Evolutionary conservation across 2,329 filamentous ascomycete species (phyloP).

Genomic region (Venturiaceae sp.): DNA sequence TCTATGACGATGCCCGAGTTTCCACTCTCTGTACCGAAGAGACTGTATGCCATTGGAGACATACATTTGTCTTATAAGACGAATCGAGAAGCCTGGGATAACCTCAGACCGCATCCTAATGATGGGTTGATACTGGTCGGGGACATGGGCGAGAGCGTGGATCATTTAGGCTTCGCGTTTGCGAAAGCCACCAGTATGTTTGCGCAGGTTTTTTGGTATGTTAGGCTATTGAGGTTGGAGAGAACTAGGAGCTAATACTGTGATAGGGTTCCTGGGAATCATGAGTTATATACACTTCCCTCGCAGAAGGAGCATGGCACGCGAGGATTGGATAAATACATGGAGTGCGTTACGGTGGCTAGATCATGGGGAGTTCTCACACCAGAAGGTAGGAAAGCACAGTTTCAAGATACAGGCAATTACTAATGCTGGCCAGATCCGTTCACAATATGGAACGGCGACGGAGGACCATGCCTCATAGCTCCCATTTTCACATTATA

Average conservation of each 20-base stretch:
- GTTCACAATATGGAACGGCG: conserved; percentile 43
- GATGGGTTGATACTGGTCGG: conserved; percentile 37
- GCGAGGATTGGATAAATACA: conserved; percentile 44
- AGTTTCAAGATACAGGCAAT: background rate
- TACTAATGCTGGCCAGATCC: conserved; percentile 34
- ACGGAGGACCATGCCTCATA: conserved; percentile 38
- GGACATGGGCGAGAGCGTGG: conserved; percentile 26
- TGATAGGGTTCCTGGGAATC: conserved; percentile 41
- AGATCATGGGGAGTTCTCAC: conserved; percentile 43
- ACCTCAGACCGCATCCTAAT: conserved; percentile 26
- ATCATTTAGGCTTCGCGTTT: conserved; percentile 25
- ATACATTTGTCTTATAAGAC: conserved; percentile 36
- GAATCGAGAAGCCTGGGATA: conserved; percentile 33
- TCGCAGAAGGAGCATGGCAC: conserved; percentile 22
- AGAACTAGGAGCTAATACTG: conserved; percentile 44
- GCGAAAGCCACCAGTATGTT: conserved; percentile 30
- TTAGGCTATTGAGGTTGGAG: conserved; percentile 21
- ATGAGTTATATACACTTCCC: conserved; percentile 47
- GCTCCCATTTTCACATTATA: conserved; percentile 50
- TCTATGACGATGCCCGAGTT: background rate
- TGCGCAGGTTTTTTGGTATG: conserved; percentile 42
- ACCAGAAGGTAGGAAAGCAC: conserved; percentile 20
- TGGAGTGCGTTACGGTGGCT: conserved; percentile 43
- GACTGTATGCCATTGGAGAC: conserved; percentile 36
- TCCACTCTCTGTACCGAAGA: conserved; percentile 1